Evolutionary conservation across 2,329 filamentous ascomycete genomes (phyloP).

Genomic region (Clonostachys chloroleuca): DNA sequence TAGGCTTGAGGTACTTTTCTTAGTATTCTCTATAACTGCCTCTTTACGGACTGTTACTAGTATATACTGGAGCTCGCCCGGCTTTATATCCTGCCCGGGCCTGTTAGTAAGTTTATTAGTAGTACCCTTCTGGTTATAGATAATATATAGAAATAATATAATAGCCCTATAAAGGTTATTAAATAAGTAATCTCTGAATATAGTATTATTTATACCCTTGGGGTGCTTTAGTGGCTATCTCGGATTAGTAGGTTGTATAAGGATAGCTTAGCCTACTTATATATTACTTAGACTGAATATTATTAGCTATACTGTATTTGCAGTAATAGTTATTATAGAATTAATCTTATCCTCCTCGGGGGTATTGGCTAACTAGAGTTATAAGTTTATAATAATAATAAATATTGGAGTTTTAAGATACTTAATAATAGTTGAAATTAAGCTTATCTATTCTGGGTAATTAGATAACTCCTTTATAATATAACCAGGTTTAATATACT

Average conservation of each 20-base stretch:
- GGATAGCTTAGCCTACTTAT: neutral
- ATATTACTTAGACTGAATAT: neutral
- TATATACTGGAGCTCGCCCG: too few relatives aligned
- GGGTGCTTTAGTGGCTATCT: neutral
- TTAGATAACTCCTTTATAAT: too few relatives aligned
- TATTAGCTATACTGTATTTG: neutral
- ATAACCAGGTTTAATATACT: too few relatives aligned
- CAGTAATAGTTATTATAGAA: neutral
- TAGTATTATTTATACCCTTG: neutral
- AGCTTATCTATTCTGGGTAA: too few relatives aligned
- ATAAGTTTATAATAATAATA: too few relatives aligned
- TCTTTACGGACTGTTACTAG: too few relatives aligned
- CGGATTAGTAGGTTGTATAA: neutral
- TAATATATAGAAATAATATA: neutral
- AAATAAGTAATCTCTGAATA: too few relatives aligned
- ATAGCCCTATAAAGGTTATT: slow-evolving; percentile 1
- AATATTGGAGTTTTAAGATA: too few relatives aligned
- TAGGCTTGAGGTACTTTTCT: too few relatives aligned
- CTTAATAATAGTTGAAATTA: too few relatives aligned
- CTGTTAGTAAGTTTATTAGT: neutral
- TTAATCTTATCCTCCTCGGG: neutral
- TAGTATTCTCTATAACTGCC: too few relatives aligned
- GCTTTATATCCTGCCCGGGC: neutral
- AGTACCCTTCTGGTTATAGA: neutral
- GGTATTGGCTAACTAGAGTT: neutral